Evolutionary conservation across 345 rosid genomes (phyloP).

Genomic region (Salix suchowensis): DNA sequence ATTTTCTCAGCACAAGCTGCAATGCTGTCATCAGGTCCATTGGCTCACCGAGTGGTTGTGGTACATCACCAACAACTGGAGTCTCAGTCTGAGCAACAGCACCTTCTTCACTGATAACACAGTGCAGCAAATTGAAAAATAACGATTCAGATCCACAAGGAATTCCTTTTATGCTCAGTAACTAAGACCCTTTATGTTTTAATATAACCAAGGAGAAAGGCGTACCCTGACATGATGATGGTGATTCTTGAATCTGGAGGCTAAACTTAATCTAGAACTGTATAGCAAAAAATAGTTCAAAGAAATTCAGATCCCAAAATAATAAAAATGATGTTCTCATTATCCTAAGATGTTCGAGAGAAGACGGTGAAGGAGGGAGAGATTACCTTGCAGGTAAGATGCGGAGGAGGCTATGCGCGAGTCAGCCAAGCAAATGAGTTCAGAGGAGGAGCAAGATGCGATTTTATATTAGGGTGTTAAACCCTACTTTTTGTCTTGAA

Average conservation of each 20-base stretch:
- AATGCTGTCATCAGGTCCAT: constrained; percentile 75
- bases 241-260: background rate
- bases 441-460: background rate
- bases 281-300: background rate
- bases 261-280: background rate
- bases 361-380: background rate
- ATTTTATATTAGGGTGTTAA: background rate
- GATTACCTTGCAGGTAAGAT: background rate
- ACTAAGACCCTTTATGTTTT: background rate
- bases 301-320: background rate
- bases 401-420: background rate
- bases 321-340: background rate
- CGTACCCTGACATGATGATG: background rate
- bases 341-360: background rate
- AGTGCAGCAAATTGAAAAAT: background rate
- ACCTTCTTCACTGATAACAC: constrained; percentile 56
- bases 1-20: constrained; percentile 70
- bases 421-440: background rate
- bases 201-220: background rate
- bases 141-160: background rate
- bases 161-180: background rate
- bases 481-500: background rate
- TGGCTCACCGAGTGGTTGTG: constrained; percentile 51
- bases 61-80: constrained; percentile 17
- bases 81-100: constrained; percentile 38